Base-by-base conservation (phyloP, 352 stramenopile genomes). In the Globisporangium solare region DNA sequence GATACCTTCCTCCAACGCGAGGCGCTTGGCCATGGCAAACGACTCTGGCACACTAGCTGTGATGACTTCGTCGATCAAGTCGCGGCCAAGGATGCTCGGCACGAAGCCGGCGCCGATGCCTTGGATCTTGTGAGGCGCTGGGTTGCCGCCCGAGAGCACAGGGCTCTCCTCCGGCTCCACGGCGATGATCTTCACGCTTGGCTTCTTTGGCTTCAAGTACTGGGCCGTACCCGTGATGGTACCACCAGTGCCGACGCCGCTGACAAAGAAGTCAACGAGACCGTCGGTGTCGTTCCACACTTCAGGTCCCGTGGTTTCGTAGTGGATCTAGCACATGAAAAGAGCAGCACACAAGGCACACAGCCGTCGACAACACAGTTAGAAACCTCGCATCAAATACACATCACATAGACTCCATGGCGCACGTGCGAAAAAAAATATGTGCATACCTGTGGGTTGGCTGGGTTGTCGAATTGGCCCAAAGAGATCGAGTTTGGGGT, bases 391-490 rank as follows among this genome's bases (percentile, higher is more conserved):
- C 5, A 1, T 10, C 27, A 35, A 11, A 35, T 35, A n/a, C n/a
- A n/a, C n/a, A n/a, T n/a, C n/a, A n/a, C n/a, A n/a, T n/a, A n/a
- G n/a, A n/a, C 7, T 35, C 1, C 5, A 35, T 35, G 27, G 15
- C 35, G 31, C 31, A 53, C 27, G 12, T 6, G 27, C 10, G 27
- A 35, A 17, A n/a, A n/a, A n/a, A n/a, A n/a, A n/a, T n/a, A n/a
- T 46, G 22, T 8, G 21, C 54, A 31, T 27, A 60, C 54, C 54
- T 98, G 94, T 20, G 93, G 92, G 78, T 99, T 99, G 43, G 96
- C 94, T 17, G 89, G 88, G 79, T 99, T 99, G 67, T 98, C 97
- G 67, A 98, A 99, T 74, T 99, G 95, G 42, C 90, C 83, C 14
- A 98, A 80, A 21, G 96, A 79, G 54, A 94, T 63, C 42, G 83